Base-by-base conservation (phyloP, 2,329 filamentous ascomycete species). In the Botryotinia globosa region DNA sequence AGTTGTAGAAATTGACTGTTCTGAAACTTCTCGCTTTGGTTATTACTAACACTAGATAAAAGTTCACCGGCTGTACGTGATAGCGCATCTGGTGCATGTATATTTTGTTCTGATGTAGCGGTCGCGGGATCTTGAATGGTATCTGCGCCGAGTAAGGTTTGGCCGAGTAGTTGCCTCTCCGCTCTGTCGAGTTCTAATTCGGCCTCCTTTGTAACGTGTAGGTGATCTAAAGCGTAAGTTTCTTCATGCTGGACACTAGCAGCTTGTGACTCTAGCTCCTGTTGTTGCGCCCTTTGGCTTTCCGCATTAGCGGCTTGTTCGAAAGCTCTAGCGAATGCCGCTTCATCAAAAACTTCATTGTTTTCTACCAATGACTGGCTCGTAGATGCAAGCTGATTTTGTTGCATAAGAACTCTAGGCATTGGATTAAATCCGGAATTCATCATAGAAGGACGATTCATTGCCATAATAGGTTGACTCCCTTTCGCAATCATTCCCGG, bases 1-100 rank as follows among this genome's bases (percentile, higher is more conserved):
- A 97, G 83, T 6, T 87, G 85, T 0, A 95, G 82, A 79, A 97
- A 97, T 73, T 88, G 88, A 76, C 92, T 94, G 79, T 94, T 89
- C 77, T 90, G 88, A 81, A 96, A 96, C 79, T 95, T 95, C 64
- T 89, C 83, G 72, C 87, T 90, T 73, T 88, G 86, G 76, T 95
- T 90, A 77, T 90, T 85, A 32, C 88, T 85, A 20, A 97, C 88
- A 54, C 88, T 90, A 71, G 91, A 85, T 8, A 96, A 84, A 6
- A 97, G 85, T 73, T 91, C 85, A 25, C 88, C 89, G 8, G 93
- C 93, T 1, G 92, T 94, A 58, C 85, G 85, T 32, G 92, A 90
- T 42, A 96, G 86, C 62, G 92, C 92, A 75, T 93, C 89, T 37
- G 77, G 75, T 64, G 78, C 75, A 45, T 79, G 76, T 75, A 81